phyloP scores from a whole-genome alignment of 1,139 yeast genomes.

The Candida smagusa region DNA sequence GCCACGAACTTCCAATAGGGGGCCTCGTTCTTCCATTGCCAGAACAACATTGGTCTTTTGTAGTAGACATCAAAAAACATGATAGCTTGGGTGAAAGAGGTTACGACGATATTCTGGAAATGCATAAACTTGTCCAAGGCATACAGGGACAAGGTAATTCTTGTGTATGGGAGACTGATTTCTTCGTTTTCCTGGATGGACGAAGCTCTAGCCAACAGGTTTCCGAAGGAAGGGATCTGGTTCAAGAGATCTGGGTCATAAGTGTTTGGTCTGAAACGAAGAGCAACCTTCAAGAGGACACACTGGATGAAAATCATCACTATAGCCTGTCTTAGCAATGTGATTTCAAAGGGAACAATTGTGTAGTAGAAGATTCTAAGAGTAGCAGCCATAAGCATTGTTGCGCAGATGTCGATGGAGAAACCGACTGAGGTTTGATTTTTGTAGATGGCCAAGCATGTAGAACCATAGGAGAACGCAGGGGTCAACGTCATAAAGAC shows the following conservation, averaged over 20 bases:
- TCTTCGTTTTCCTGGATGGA: conserved; percentile 2
- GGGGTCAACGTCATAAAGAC: conserved; percentile 69
- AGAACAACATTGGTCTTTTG: conserved; percentile 62
- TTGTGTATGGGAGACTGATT: conserved; percentile 3
- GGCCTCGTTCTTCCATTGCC: conserved; percentile 77
- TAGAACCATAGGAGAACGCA: conserved; percentile 79
- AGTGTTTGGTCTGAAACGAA: conserved; percentile 52
- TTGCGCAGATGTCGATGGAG: conserved; percentile 84
- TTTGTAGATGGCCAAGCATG: conserved; percentile 64
- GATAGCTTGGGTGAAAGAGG: conserved; percentile 30
- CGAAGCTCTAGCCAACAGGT: conserved; percentile 25
- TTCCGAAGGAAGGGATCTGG: conserved; percentile 27
- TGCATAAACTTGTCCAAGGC: background rate
- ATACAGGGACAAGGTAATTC: conserved; percentile 1
- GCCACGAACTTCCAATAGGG: conserved; percentile 66
- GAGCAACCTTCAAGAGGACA: conserved; percentile 57
- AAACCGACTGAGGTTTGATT: conserved; percentile 72
- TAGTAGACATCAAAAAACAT: conserved; percentile 69
- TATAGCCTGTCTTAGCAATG: conserved; percentile 71
- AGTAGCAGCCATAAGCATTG: conserved; percentile 78
- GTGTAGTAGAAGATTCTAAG: conserved; percentile 73
- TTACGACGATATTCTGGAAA: conserved; percentile 5
- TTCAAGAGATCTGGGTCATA: conserved; percentile 42
- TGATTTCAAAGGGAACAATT: conserved; percentile 74
- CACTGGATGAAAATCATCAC: conserved; percentile 77